phyloP scores from a whole-genome alignment of 345 rosid genomes.

The Orychophragmus violaceus region DNA sequence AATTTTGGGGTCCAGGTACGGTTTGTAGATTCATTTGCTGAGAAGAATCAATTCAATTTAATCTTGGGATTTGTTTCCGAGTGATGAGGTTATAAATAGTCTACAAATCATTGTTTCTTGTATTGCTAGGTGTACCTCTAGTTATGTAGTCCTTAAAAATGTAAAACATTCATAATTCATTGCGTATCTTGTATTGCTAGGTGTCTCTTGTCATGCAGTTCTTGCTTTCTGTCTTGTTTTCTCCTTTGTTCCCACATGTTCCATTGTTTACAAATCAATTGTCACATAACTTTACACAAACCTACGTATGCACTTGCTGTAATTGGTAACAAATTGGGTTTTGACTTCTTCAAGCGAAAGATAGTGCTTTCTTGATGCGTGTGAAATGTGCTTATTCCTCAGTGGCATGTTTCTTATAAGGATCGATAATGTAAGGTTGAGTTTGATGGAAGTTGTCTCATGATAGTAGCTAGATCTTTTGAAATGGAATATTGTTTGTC shows the following conservation, averaged over 20 bases:
- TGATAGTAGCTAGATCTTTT: neutral
- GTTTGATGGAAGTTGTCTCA: neutral
- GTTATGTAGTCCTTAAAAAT: neutral
- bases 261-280: neutral
- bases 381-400: neutral
- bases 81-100: neutral
- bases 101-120: neutral
- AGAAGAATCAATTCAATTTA: neutral
- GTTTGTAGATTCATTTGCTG: neutral
- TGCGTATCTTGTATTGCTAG: neutral
- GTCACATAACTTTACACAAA: neutral
- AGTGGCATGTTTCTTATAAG: neutral
- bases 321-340: neutral
- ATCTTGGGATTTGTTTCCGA: neutral
- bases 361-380: neutral
- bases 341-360: neutral
- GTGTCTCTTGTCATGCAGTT: neutral
- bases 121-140: too few relatives aligned
- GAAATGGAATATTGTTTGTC: neutral
- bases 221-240: neutral
- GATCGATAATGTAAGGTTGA: neutral
- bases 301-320: neutral
- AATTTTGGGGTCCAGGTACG: neutral
- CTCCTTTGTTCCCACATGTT: neutral
- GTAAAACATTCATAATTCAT: neutral